Evolutionary conservation across 176 grass and related monocot genomes (phyloP), one percentile per base, ranked within the genome.

Genomic region (Oryza rufipogon): DNA sequence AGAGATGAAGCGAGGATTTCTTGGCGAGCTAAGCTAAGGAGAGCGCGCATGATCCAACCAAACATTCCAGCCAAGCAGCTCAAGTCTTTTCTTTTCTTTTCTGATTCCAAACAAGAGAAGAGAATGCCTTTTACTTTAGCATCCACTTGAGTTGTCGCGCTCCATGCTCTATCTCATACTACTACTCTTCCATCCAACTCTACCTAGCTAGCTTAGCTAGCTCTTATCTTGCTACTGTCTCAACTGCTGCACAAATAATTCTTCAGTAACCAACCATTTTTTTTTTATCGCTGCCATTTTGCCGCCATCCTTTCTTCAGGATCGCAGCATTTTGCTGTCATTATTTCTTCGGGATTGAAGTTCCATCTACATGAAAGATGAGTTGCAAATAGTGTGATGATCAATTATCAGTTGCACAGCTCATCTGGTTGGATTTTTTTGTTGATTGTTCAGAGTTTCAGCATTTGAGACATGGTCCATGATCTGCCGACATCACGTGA

Each of bases 211-310:
- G 30, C 30, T 32, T 32, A 26, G 6, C 2, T 20, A 7, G 52
- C 2, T 58, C 52, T 17, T 58, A 20, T 32, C 54, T 33, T 33
- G 47, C 39, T 81, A 89, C 77, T 68, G 67, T 83, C 80, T 75
- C 88, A 83, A 87, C 88, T 87, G 80, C 69, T 83, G 36, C 75
- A 60, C 32, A 22, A n/a, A 79, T 83, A 69, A 70, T 83, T 79
- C 63, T 30, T 41, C 48, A n/a, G 60, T 68, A 66, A 64, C 2
- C 28, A 64, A 41, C 12, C 6, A 23, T 23, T 8, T 9, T 30
- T 60, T 28, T 60, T 75, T 16, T 6, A 36, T 3, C 2, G 60
- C 16, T 76, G 16, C 49, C 4, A 6, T 76, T 16, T 60, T 20
- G 45, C 14, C 34, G 9, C 3, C 23, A 38, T 76, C 36, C 49